phyloP scores from a whole-genome alignment of 1,139 yeast genomes.

The Hansenula sp. region DNA sequence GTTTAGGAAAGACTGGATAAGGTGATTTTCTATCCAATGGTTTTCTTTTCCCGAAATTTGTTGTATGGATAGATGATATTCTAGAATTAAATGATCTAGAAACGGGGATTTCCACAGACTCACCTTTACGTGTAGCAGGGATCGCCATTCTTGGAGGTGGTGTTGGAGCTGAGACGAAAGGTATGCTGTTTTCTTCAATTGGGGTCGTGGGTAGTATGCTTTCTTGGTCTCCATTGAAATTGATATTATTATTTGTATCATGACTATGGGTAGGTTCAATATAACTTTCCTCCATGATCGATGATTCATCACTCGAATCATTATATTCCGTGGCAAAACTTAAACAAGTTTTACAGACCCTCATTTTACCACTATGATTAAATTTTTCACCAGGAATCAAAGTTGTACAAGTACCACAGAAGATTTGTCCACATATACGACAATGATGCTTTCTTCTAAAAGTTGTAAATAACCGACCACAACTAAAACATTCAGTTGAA shows the following conservation, averaged over 20 bases:
- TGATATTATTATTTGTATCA: conserved; percentile 6
- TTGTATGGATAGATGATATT: conserved; percentile 21
- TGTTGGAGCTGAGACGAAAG: conserved; percentile 38
- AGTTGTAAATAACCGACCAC: conserved; percentile 68
- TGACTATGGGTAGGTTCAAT: conserved; percentile 22
- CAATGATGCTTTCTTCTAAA: conserved; percentile 94
- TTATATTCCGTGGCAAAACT: conserved; percentile 56
- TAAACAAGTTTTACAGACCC: conserved; percentile 79
- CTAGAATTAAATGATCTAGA: conserved; percentile 29
- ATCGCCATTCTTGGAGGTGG: conserved; percentile 80
- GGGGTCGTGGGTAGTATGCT: conserved; percentile 13
- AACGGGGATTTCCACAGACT: conserved; percentile 69
- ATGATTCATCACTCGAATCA: conserved; percentile 65
- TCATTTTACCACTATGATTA: conserved; percentile 61
- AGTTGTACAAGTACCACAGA: conserved; percentile 82
- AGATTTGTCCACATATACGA: conserved; percentile 92
- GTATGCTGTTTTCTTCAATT: conserved; percentile 8
- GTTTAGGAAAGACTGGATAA: neutral
- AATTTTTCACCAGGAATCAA: conserved; percentile 76
- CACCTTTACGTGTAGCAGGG: conserved; percentile 79
- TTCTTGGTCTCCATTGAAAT: conserved; percentile 9
- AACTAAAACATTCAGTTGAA: conserved; percentile 75
- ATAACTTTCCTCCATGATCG: conserved; percentile 30
- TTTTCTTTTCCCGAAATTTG: conserved; percentile 20
- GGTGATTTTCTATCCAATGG: conserved; percentile 13